A percentile compares a stretch with the other conserved stretches of the same genome.
Evolutionary conservation across 192 early-diverging fungal species (phyloP).

Genomic region (Backusella australiensis): DNA sequence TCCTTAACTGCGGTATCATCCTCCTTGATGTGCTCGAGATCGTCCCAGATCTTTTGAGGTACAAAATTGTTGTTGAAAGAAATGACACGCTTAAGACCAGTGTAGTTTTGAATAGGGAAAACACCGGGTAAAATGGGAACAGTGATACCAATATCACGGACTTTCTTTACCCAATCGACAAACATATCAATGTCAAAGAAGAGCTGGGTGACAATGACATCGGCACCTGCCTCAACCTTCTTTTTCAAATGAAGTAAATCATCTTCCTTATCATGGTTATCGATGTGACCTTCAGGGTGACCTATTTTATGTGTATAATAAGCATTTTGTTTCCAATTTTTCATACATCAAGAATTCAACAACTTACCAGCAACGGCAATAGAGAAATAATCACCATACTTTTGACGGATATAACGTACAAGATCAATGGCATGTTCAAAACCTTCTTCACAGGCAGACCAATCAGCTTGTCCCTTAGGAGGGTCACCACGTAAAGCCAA

Average conservation of each 20-base stretch:
- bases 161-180: conserved; percentile 74
- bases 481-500: conserved; percentile 95
- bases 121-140: conserved; percentile 91
- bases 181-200: conserved; percentile 93
- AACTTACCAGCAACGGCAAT: conserved; percentile 86
- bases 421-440: conserved; percentile 88
- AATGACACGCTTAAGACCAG: conserved; percentile 91
- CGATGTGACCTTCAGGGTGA: conserved; percentile 93
- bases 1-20: conserved; percentile 97
- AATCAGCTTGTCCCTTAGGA: conserved; percentile 78
- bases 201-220: conserved; percentile 92
- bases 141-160: conserved; percentile 75
- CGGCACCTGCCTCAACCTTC: conserved; percentile 91
- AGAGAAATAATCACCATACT: conserved; percentile 94
- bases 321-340: background rate
- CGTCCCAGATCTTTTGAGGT: conserved; percentile 81
- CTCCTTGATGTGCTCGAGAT: conserved; percentile 96
- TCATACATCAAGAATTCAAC: background rate
- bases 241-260: conserved; percentile 81
- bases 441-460: conserved; percentile 81
- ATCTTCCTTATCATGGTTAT: conserved; percentile 67
- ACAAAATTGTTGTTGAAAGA: conserved; percentile 83
- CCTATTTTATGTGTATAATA: conserved; percentile 8
- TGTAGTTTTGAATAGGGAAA: conserved; percentile 96
- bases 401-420: conserved; percentile 84